These are phyloP conservation scores for Biscutella laevigata DNA, from an alignment of 441 rosid genomes.

Conservation along the genomic window DNA sequence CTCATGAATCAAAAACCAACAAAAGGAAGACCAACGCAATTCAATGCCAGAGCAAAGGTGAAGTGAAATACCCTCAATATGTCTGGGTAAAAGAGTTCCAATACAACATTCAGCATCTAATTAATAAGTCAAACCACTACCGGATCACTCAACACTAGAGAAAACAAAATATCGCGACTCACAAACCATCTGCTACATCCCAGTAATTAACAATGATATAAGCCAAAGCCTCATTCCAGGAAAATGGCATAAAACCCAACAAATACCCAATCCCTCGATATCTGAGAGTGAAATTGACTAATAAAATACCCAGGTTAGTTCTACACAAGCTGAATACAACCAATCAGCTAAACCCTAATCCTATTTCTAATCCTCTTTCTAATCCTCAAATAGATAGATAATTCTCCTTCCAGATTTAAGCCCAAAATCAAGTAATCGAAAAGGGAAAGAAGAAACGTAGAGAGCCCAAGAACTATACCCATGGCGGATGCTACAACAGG, in stretches of 20 bases:
- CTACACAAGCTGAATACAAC: neutral
- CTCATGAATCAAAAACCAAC: neutral
- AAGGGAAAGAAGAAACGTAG: neutral
- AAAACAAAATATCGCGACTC: neutral
- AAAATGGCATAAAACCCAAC: neutral
- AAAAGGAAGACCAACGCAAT: neutral
- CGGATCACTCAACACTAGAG: neutral
- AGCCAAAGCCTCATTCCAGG: neutral
- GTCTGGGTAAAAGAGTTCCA: neutral
- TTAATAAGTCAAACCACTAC: neutral
- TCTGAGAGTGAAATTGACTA: neutral
- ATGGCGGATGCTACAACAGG: slow-evolving; percentile 9
- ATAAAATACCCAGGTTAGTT: neutral
- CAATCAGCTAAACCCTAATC: slow-evolving; percentile 19
- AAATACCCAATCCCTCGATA: neutral
- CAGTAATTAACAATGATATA: neutral
- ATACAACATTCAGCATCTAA: neutral
- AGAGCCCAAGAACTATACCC: slow-evolving; percentile 21
- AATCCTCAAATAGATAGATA: neutral
- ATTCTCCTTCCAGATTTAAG: neutral
- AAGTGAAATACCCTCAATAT: neutral
- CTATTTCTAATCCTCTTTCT: neutral
- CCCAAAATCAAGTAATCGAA: neutral
- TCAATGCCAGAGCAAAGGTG: neutral
- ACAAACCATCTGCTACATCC: neutral